These are phyloP conservation scores for Arctium lappa DNA, from an alignment of 129 eudicot genomes.

Conservation along the genomic window DNA sequence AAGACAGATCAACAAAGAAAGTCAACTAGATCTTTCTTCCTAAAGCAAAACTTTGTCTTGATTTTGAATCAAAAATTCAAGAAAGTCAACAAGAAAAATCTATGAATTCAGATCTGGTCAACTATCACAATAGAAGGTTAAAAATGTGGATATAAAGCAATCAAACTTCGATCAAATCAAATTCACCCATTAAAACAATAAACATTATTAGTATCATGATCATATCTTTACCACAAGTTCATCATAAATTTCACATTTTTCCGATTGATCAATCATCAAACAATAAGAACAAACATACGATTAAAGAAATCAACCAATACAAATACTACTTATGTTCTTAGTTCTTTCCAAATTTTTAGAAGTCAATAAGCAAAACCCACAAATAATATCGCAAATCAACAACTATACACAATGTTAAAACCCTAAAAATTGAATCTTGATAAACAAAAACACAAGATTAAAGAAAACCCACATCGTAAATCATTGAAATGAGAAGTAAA, in stretches of 20 bases:
- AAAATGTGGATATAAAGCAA: slow-evolving; percentile 32
- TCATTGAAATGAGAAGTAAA: background rate
- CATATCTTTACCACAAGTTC: slow-evolving; percentile 17
- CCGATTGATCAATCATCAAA: slow-evolving; percentile 1
- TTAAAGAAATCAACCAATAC: background rate
- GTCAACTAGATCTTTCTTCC: slow-evolving; percentile 9
- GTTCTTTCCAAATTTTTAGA: background rate
- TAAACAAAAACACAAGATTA: background rate
- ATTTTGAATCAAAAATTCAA: background rate
- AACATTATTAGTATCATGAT: background rate
- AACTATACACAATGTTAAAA: background rate
- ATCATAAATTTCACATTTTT: background rate
- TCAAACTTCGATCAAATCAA: slow-evolving; percentile 11
- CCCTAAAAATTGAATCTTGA: slow-evolving; percentile 24
- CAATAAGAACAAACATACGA: background rate
- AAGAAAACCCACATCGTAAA: slow-evolving; percentile 1
- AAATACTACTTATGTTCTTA: background rate
- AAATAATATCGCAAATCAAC: background rate
- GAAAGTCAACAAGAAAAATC: slow-evolving; percentile 7
- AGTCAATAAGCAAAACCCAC: slow-evolving; percentile 16
- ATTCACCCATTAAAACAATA: slow-evolving; percentile 9
- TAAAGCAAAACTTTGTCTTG: background rate
- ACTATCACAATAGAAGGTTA: slow-evolving; percentile 20
- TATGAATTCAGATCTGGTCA: slow-evolving; percentile 37
- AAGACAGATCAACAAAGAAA: background rate